Evolutionary conservation across 2,329 filamentous ascomycete species (phyloP).

Genomic region (Alternaria ventricosa): DNA sequence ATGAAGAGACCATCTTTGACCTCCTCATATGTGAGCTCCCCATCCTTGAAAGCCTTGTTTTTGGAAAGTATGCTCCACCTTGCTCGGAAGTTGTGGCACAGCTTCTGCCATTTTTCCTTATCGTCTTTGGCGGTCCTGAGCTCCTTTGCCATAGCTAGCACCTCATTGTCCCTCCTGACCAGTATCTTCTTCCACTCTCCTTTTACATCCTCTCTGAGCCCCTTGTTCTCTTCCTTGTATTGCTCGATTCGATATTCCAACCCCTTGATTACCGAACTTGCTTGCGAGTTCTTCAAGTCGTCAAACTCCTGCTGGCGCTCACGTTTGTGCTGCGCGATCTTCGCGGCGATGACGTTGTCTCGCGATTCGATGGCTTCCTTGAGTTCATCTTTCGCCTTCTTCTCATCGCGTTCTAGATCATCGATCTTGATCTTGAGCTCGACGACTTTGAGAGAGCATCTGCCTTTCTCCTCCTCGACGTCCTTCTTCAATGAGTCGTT

Average conservation of each 20-base stretch:
- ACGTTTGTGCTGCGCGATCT: background rate
- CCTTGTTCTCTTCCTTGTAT: background rate
- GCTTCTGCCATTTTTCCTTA: background rate
- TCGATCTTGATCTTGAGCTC: background rate
- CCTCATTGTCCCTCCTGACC: background rate
- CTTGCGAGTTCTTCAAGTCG: background rate
- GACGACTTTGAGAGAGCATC: background rate
- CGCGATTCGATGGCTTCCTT: background rate
- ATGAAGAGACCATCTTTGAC: background rate
- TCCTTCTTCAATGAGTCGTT: background rate
- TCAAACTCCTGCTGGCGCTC: background rate
- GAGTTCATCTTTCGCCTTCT: background rate
- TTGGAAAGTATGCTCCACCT: background rate
- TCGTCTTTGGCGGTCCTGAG: background rate
- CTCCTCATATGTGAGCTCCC: background rate
- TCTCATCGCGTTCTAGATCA: background rate
- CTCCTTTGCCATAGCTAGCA: background rate
- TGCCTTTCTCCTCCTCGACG: background rate
- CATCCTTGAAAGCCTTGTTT: background rate
- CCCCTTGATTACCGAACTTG: background rate
- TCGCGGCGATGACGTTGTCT: background rate
- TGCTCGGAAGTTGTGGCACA: background rate
- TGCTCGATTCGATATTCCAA: background rate
- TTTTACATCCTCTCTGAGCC: background rate
- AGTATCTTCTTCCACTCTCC: background rate